Evolutionary conservation across 2,329 filamentous ascomycete species (phyloP), one percentile per base, ranked within the genome.

Genomic region (Pseudogymnoascus sp.): DNA sequence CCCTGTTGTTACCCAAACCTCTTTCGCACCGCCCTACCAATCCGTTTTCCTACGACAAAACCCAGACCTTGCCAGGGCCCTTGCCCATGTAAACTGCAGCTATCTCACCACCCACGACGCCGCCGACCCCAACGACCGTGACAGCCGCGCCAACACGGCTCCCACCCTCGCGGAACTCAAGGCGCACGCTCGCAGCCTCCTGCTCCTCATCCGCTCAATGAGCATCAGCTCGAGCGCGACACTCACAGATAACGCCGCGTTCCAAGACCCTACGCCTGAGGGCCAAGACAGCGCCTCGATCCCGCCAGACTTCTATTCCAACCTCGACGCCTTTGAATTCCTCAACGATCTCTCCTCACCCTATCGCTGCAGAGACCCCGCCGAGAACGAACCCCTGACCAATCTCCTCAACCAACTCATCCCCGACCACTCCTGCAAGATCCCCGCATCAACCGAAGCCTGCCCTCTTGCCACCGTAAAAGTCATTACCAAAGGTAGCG

Each of bases 151-250:
- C 7, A 53, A 53, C 14, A 53, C 44, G 14, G 56, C 56, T 14
- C 83, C 83, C 1, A 85, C 82, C 0, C 75, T 87, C n/a, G 73
- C 81, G 1, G 76, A 82, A 1, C 76, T 87, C 37, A 87, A 87
- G 71, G 79, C 84, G 69, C 84, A 87, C 66, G 82, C 82, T 0
- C 84, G 86, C 62, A 79, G 81, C n/a, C 77, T 87, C 14, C 73
- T 76, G 36, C 76, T 80, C 12, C 75, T 86, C 59, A 84, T 87
- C 65, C 76, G 76, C 2, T 73, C 75, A 44, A 71, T 86, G 10
- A 76, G 75, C 2, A 75, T 82, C 4, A 77, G 75, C 7, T 70
- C 74, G 5, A 67, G 66, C 8, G 66, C 67, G 4, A 67, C 67
- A 5, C 59, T 73, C 5, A 67, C 71, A 53, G 66, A 72, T 40